Evolutionary conservation across 2,329 filamentous ascomycete genomes (phyloP).

Genomic region (Trichoderma oligosporum): DNA sequence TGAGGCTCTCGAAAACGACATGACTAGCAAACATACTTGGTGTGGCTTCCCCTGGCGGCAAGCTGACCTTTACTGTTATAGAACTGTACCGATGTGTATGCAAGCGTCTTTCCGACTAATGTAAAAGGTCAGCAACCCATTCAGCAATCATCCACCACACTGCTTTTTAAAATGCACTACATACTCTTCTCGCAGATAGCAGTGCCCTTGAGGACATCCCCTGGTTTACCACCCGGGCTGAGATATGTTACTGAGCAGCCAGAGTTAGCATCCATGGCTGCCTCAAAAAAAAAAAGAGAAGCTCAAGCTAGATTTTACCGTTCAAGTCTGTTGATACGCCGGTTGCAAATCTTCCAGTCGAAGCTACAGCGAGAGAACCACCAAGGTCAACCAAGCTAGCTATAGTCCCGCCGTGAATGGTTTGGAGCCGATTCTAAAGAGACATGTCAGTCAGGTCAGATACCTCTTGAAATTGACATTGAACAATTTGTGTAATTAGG

Average conservation of each 20-base stretch:
- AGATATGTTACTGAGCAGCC: slow-evolving; percentile 56
- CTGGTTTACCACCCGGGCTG: slow-evolving; percentile 53
- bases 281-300: background rate
- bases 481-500: background rate
- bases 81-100: slow-evolving; percentile 59
- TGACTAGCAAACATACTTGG: slow-evolving; percentile 47
- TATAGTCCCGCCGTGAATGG: slow-evolving; percentile 74
- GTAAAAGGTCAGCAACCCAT: slow-evolving; percentile 16
- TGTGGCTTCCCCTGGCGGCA: slow-evolving; percentile 61
- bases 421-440: slow-evolving; percentile 67
- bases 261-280: slow-evolving; percentile 6
- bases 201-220: slow-evolving; percentile 53
- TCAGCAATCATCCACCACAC: too few species aligned
- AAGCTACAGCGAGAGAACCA: slow-evolving; percentile 62
- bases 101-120: slow-evolving; percentile 60
- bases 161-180: slow-evolving; percentile 19
- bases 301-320: slow-evolving; percentile 41
- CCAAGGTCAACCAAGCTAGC: slow-evolving; percentile 69
- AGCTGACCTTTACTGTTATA: slow-evolving; percentile 56
- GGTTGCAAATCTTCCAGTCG: slow-evolving; percentile 58
- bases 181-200: slow-evolving; percentile 61
- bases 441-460: background rate
- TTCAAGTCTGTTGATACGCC: slow-evolving; percentile 64
- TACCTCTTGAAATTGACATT: background rate
- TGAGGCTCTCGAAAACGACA: background rate